A percentile compares a stretch with the other conserved stretches of the same genome.
Conservation (phyloP, 2,329 filamentous ascomycete species). For the Trichoderma semiorbis region DNA sequence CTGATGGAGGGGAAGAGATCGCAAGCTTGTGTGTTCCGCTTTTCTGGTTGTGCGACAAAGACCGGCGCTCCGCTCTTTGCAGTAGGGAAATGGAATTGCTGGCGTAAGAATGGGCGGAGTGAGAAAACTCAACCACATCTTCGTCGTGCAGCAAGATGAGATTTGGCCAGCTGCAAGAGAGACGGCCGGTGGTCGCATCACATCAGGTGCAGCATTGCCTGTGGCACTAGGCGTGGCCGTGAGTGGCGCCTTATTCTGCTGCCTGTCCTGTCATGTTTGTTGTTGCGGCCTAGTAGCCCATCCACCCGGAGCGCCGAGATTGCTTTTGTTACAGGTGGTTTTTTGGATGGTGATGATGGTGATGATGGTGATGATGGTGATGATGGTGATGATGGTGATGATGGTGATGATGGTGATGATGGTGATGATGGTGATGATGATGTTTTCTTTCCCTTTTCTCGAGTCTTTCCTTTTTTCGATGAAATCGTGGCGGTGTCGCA, state of each 20-base stretch:
- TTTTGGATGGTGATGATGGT: too few relatives aligned
- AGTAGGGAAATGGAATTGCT: background rate
- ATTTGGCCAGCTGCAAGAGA: background rate
- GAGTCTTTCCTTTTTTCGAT: background rate
- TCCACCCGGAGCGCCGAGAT: background rate
- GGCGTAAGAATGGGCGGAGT: background rate
- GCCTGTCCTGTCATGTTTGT: background rate
- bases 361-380: background rate
- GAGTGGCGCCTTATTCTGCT: background rate
- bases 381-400: background rate
- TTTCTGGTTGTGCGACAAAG: background rate
- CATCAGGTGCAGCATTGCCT: background rate
- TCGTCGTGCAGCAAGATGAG: background rate
- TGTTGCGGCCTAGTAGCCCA: background rate
- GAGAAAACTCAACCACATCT: background rate
- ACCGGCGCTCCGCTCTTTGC: background rate
- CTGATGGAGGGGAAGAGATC: background rate
- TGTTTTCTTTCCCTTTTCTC: background rate
- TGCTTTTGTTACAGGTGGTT: background rate
- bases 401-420: too few relatives aligned
- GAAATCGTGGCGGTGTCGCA: background rate
- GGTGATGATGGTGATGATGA: background rate
- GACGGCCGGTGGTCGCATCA: background rate
- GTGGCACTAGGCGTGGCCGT: background rate
- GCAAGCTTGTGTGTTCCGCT: background rate